Evolutionary conservation across 495 filamentous ascomycete species (phyloP).

Genomic region (Letharia columbiana): DNA sequence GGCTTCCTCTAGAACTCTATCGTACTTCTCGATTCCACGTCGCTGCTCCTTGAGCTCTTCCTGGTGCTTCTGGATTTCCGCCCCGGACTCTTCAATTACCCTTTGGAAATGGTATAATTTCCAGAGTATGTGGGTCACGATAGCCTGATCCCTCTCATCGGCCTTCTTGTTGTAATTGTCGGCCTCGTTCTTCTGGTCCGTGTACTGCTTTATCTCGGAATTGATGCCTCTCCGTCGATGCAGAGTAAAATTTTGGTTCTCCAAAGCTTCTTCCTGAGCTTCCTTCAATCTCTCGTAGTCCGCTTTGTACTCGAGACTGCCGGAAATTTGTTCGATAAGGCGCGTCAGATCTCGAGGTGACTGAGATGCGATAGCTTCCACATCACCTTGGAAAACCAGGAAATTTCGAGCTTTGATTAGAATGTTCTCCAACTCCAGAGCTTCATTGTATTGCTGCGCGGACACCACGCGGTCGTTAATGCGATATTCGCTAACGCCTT

Average conservation of each 20-base stretch:
- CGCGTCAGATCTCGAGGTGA: conserved; percentile 89
- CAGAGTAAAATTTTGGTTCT: conserved; percentile 79
- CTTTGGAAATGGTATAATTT: conserved; percentile 94
- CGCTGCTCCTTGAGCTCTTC: conserved; percentile 92
- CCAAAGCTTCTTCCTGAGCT: conserved; percentile 75
- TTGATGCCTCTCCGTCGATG: conserved; percentile 89
- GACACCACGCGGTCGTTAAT: conserved; percentile 89
- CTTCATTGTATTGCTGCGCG: conserved; percentile 87
- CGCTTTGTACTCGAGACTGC: conserved; percentile 87
- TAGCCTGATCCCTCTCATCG: conserved; percentile 81
- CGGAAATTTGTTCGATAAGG: conserved; percentile 94
- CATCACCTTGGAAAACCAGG: conserved; percentile 95
- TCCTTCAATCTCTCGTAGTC: conserved; percentile 86
- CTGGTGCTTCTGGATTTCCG: conserved; percentile 87
- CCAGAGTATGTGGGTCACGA: conserved; percentile 93
- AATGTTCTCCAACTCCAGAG: conserved; percentile 89
- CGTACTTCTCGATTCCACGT: conserved; percentile 77
- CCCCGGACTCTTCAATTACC: conserved; percentile 82
- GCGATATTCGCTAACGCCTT: conserved; percentile 86
- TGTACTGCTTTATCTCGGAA: conserved; percentile 93
- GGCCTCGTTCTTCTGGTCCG: conserved; percentile 93
- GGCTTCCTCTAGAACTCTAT: conserved; percentile 75
- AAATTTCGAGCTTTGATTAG: conserved; percentile 97
- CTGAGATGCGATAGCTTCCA: conserved; percentile 94
- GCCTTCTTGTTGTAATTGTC: conserved; percentile 83